Evolutionary conservation across 345 rosid species (phyloP).

Genomic region (Murraya koenigii): DNA sequence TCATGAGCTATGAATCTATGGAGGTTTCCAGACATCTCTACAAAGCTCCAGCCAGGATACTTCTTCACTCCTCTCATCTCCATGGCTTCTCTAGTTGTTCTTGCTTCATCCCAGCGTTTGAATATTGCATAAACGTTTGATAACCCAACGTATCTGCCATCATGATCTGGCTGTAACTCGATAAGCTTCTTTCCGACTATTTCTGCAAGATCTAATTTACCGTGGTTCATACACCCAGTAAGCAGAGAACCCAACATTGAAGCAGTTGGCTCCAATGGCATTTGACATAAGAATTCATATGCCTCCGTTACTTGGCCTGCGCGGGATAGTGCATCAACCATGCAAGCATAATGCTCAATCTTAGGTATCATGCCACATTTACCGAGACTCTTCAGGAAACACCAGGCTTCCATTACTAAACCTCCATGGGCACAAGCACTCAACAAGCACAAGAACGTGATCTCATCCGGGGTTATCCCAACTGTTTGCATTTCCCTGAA

Average conservation of each 20-base stretch:
- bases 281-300: conserved; percentile 41
- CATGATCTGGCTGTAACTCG: conserved; percentile 67
- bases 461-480: conserved; percentile 67
- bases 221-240: conserved; percentile 67
- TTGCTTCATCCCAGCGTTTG: conserved; percentile 63
- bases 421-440: conserved; percentile 87
- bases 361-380: conserved; percentile 44
- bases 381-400: conserved; percentile 46
- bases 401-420: conserved; percentile 65
- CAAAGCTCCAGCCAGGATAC: conserved; percentile 62
- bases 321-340: conserved; percentile 77
- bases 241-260: conserved; percentile 79
- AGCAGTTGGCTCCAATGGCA: conserved; percentile 61
- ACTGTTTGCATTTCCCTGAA: conserved; percentile 50
- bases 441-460: conserved; percentile 70
- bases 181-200: conserved; percentile 67
- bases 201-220: conserved; percentile 64
- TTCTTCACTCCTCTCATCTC: conserved; percentile 81
- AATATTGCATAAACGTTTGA: conserved; percentile 60
- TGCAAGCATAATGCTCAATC: conserved; percentile 84
- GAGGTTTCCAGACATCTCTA: conserved; percentile 44
- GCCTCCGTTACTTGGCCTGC: conserved; percentile 71
- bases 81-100: conserved; percentile 64
- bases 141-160: conserved; percentile 68
- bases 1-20: conserved; percentile 73